These are phyloP conservation scores for Didymella pinodella DNA, from an alignment of 2,329 filamentous ascomycete genomes.

Conservation along the genomic window DNA sequence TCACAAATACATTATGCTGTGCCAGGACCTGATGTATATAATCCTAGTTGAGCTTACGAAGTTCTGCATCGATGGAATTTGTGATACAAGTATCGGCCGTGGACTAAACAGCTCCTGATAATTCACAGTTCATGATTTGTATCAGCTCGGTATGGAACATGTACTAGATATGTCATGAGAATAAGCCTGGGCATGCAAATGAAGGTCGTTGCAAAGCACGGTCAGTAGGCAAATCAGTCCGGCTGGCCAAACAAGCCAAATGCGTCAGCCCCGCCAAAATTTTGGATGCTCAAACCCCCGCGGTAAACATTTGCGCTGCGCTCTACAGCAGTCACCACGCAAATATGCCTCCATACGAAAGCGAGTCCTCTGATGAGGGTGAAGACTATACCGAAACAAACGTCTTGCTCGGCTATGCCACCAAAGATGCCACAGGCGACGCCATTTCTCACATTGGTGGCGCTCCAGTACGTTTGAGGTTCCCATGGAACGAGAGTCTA, in stretches of 20 bases:
- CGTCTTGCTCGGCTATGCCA: slow-evolving; percentile 89
- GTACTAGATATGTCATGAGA: background rate
- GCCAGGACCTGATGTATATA: background rate
- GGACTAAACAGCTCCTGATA: background rate
- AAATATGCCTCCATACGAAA: slow-evolving; percentile 80
- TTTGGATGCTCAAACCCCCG: slow-evolving; percentile 11
- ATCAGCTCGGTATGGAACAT: background rate
- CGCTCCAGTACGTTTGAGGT: slow-evolving; percentile 71
- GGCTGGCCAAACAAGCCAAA: background rate
- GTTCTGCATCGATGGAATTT: no score
- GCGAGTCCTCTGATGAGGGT: slow-evolving; percentile 77
- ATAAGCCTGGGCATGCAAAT: background rate
- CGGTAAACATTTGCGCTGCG: slow-evolving; percentile 8
- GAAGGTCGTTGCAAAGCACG: background rate
- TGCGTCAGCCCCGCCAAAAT: slow-evolving; percentile 11
- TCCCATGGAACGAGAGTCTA: background rate
- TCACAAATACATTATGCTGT: background rate
- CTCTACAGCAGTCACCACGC: background rate
- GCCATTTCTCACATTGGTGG: slow-evolving; percentile 88
- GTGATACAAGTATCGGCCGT: background rate
- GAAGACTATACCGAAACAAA: slow-evolving; percentile 80
- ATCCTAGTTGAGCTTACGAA: no score
- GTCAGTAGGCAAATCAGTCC: background rate
- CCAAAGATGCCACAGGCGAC: slow-evolving; percentile 80
- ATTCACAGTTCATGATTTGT: no score